A percentile compares a stretch with the other conserved stretches of the same genome.
phyloP scores from a whole-genome alignment of 2,329 filamentous ascomycete genomes.

The Venturia oleaginea region DNA sequence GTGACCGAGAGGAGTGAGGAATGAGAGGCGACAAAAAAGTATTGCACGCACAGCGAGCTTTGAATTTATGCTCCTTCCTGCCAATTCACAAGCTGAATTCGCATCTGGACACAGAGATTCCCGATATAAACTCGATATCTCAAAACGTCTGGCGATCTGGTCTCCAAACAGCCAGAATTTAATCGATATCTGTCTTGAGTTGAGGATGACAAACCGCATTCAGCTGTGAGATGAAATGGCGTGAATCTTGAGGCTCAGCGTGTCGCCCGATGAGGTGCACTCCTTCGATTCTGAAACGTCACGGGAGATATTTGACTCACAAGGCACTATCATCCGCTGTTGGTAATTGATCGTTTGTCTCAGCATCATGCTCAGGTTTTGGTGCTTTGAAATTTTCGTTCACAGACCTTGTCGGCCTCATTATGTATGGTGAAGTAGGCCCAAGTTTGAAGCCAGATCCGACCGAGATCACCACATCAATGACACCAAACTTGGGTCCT shows the following conservation, averaged over 20 bases:
- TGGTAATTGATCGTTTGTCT: not conserved
- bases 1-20: not conserved
- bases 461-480: constrained; percentile 26
- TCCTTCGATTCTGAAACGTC: not conserved
- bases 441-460: constrained; percentile 15
- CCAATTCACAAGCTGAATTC: not conserved
- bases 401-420: not conserved
- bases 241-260: not conserved
- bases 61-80: not conserved
- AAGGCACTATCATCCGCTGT: not conserved
- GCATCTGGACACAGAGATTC: not conserved
- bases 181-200: not conserved
- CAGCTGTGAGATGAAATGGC: not conserved
- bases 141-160: not conserved
- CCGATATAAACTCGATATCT: not conserved
- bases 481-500: constrained; percentile 26
- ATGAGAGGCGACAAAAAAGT: not conserved
- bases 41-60: not conserved
- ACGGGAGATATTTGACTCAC: not conserved
- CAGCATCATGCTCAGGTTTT: not conserved
- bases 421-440: not conserved
- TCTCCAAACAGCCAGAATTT: not conserved
- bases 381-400: not conserved
- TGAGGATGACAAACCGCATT: not conserved
- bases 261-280: not conserved